A percentile compares a stretch with the other conserved stretches of the same genome.
Conservation (phyloP, 164 flowering plant species). For the Taxillus chinensis region DNA sequence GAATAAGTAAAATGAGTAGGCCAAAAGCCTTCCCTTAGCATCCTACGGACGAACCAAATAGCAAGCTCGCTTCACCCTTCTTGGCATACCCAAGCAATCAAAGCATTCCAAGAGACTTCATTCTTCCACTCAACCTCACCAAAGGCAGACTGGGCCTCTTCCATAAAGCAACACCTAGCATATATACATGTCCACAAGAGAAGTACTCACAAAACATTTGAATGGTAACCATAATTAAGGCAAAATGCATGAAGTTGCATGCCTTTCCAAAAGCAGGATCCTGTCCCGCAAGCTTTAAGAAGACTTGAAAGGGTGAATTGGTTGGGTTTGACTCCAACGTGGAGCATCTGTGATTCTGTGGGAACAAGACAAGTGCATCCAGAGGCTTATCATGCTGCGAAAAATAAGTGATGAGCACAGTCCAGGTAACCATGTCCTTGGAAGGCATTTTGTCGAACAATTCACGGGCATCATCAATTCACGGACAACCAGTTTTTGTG, state of each 20-base stretch:
- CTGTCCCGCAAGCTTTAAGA: conserved; percentile 40
- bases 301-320: conserved; percentile 56
- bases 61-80: conserved; percentile 46
- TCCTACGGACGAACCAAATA: conserved; percentile 29
- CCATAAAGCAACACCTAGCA: conserved; percentile 38
- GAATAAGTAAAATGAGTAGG: conserved; percentile 59
- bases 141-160: conserved; percentile 37
- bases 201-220: conserved; percentile 48
- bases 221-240: conserved; percentile 34
- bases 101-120: conserved; percentile 75
- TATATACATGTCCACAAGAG: conserved; percentile 69
- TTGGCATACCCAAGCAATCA: conserved; percentile 69
- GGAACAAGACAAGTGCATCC: conserved; percentile 40
- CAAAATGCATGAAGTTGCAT: conserved; percentile 45
- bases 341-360: conserved; percentile 44
- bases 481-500: too few relatives aligned
- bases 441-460: conserved; percentile 44
- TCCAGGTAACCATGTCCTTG: conserved; percentile 55
- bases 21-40: conserved; percentile 36
- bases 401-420: conserved; percentile 46
- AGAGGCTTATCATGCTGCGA: conserved; percentile 36
- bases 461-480: conserved; percentile 34
- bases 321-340: conserved; percentile 40
- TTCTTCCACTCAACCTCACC: conserved; percentile 33
- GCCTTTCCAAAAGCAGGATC: conserved; percentile 18